phyloP scores from a whole-genome alignment of 1,284 basidiomycete species.

The Cryptococcus jaspeensis region DNA sequence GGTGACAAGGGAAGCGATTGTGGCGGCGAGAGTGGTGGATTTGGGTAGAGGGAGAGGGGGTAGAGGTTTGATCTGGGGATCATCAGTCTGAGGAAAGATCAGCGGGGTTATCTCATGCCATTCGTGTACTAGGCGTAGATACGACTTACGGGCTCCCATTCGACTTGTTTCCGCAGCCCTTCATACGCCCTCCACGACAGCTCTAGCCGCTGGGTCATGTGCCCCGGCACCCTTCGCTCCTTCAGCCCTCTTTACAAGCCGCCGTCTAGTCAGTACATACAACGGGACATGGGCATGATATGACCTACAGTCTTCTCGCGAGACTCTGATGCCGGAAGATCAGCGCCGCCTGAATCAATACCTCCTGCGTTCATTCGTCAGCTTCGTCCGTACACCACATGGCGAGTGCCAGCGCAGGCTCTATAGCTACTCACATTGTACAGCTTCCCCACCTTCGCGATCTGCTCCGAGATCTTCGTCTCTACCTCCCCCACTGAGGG shows the following conservation, averaged over 20 bases:
- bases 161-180: constrained; percentile 24
- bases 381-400: background rate
- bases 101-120: too few relatives aligned
- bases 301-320: constrained; percentile 26
- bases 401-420: background rate
- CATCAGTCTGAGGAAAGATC: too few relatives aligned
- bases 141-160: constrained; percentile 7
- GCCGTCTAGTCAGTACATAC: background rate
- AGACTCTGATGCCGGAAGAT: constrained; percentile 33
- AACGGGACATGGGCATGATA: background rate
- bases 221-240: constrained; percentile 17
- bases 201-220: constrained; percentile 29
- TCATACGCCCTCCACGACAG: constrained; percentile 34
- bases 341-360: constrained; percentile 28
- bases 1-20: background rate
- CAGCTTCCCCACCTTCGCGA: constrained; percentile 13
- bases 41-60: constrained; percentile 1
- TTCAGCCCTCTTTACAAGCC: constrained; percentile 2
- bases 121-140: too few relatives aligned
- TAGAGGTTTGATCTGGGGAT: background rate
- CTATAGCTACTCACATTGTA: constrained; percentile 10
- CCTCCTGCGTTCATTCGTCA: constrained; percentile 16
- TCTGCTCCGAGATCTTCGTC: constrained; percentile 4
- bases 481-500: background rate
- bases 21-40: background rate